Base-by-base conservation (phyloP, 2,329 filamentous ascomycete species). In the Apiospora koreana region DNA sequence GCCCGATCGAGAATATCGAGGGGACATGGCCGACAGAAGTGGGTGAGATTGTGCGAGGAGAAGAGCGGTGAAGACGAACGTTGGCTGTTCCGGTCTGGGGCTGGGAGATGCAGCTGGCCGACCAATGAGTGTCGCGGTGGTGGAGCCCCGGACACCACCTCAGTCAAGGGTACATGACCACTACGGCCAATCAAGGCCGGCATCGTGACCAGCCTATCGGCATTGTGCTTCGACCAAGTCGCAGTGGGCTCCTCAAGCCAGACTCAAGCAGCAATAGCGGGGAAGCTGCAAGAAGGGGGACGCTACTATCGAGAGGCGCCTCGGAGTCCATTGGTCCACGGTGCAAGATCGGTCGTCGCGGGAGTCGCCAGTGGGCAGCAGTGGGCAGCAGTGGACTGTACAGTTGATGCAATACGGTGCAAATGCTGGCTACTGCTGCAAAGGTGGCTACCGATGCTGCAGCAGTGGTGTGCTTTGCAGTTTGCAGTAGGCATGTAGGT, bases 1-100 rank as follows among this genome's bases (percentile, higher is more conserved):
- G 65, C 70, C 70, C 45, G 68, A 71, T 71, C 68, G 70, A 71
- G 70, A 48, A 71, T 69, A 71, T 69, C 70, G 70, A 71, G 70
- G 70, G 70, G 68, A 38, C 43, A 68, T 62, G 70, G 68, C 68
- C 70, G 64, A 42, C 38, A 45, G 64, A 42, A 71, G 70, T 65
- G 70, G 68, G 70, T 71, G 70, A 69, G 70, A 71, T 68, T 69
- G 68, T 69, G 70, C 38, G 68, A 43, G 70, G 67, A 50, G 70
- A 71, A 69, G 67, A 69, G 70, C 70, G 70, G 70, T 71, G 70
- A 65, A 65, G 68, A 69, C 70, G 70, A 71, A 66, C 70, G 70
- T 71, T 71, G 68, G 68, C 68, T 71, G 68, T 69, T 48, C 64
- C 64, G 70, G 70, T 68, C 67, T 69, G 70, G 70, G 66, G 66